Conservation (phyloP, 2,329 filamentous ascomycete species). For the Arthrobotrys musiformis region DNA sequence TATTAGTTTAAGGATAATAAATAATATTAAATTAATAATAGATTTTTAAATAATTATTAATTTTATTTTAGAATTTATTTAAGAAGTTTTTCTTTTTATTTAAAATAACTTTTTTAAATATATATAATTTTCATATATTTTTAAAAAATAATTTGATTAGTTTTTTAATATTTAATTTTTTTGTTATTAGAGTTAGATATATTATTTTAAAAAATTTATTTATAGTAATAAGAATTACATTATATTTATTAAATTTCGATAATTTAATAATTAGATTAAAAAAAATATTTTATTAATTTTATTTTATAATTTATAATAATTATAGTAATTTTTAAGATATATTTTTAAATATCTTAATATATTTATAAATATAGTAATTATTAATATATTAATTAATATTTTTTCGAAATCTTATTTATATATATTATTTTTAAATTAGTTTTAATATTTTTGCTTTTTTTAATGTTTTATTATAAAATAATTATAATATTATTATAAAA, state of each 20-base stretch:
- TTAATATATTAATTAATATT: neutral
- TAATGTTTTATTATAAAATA: neutral
- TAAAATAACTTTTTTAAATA: neutral
- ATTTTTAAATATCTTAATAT: neutral
- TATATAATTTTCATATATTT: neutral
- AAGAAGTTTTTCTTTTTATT: neutral
- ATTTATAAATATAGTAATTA: neutral
- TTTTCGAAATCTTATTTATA: neutral
- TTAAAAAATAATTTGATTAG: neutral
- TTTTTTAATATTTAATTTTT: neutral
- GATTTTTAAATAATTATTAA: neutral
- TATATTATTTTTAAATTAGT: constrained; percentile 10
- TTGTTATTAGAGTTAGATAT: neutral
- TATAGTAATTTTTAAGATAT: neutral
- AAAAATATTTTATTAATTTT: neutral
- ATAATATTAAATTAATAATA: neutral
- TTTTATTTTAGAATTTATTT: constrained; percentile 10
- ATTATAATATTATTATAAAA: constrained; percentile 10
- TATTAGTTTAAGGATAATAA: neutral
- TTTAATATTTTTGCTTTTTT: neutral
- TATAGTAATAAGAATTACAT: neutral
- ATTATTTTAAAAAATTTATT: constrained; percentile 3
- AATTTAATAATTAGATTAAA: constrained; percentile 1
- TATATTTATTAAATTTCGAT: neutral
- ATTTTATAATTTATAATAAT: neutral